phyloP scores from a whole-genome alignment of 2,329 filamentous ascomycete species.

The Fusarium paranaense region DNA sequence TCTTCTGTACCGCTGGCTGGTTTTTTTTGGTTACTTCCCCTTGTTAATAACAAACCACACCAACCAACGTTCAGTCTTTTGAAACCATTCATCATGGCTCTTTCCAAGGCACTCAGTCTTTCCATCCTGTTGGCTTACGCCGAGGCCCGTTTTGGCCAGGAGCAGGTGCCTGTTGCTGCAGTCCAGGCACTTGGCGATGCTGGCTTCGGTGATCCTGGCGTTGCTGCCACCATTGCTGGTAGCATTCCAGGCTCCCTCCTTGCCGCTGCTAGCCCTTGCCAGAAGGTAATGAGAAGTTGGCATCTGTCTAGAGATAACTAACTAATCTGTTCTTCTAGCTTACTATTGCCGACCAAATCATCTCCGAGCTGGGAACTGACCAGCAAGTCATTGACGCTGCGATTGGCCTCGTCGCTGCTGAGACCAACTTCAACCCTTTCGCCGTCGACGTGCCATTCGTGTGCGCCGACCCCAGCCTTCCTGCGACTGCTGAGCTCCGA shows the following conservation, averaged over 20 bases:
- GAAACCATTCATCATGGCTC: slow-evolving; percentile 9
- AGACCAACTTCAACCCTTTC: slow-evolving; percentile 81
- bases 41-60: slow-evolving; percentile 5
- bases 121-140: slow-evolving; percentile 52
- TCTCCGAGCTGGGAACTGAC: slow-evolving; percentile 69
- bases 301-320: neutral
- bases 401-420: slow-evolving; percentile 71
- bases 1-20: slow-evolving; percentile 39
- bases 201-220: slow-evolving; percentile 67
- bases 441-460: slow-evolving; percentile 69
- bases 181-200: slow-evolving; percentile 61
- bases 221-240: slow-evolving; percentile 73
- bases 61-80: slow-evolving; percentile 2
- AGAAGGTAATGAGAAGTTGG: slow-evolving; percentile 58
- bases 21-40: slow-evolving; percentile 18
- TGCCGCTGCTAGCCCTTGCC: slow-evolving; percentile 74
- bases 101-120: slow-evolving; percentile 33
- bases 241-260: slow-evolving; percentile 71
- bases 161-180: slow-evolving; percentile 67
- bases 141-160: slow-evolving; percentile 72
- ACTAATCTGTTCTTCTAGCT: slow-evolving; percentile 57
- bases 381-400: slow-evolving; percentile 71
- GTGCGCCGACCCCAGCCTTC: slow-evolving; percentile 72
- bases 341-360: slow-evolving; percentile 72
- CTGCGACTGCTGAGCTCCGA: slow-evolving; percentile 69